phyloP scores from a whole-genome alignment of 208 protist genomes.

The Crithidia sp. region DNA sequence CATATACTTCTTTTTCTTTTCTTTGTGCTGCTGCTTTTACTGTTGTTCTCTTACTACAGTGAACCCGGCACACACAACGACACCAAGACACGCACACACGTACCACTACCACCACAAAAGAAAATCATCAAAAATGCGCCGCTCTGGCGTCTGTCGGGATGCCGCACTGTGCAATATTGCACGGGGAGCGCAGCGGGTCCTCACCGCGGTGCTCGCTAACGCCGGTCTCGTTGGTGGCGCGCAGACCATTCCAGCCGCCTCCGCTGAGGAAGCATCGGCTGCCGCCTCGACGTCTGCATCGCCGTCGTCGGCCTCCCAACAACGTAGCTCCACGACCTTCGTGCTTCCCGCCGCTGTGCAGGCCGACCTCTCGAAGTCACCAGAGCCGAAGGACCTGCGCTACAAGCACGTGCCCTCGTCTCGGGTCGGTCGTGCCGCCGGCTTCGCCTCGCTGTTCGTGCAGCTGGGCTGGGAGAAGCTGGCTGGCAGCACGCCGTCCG shows the following conservation, averaged over 20 bases:
- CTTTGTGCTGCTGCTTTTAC: neutral
- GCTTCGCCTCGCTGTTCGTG: constrained; percentile 72
- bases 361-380: constrained; percentile 21
- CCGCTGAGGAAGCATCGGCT: too few species aligned
- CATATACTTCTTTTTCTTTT: neutral
- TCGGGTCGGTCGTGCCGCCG: constrained; percentile 53
- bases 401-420: constrained; percentile 71
- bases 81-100: too few species aligned
- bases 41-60: neutral
- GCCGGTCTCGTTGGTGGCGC: neutral
- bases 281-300: too few species aligned
- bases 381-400: constrained; percentile 20
- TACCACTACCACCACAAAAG: neutral
- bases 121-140: constrained; percentile 17
- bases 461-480: constrained; percentile 77
- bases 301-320: too few species aligned
- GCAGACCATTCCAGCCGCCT: too few species aligned
- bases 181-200: constrained; percentile 46
- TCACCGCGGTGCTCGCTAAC: constrained; percentile 32
- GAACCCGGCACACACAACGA: too few species aligned
- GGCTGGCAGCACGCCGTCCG: constrained; percentile 30
- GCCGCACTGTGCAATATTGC: constrained; percentile 55
- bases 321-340: neutral
- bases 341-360: constrained; percentile 10
- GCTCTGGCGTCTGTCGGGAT: constrained; percentile 19